phyloP scores from a whole-genome alignment of 108 stramenopile genomes.

The Halocafeteria seosinensis region DNA sequence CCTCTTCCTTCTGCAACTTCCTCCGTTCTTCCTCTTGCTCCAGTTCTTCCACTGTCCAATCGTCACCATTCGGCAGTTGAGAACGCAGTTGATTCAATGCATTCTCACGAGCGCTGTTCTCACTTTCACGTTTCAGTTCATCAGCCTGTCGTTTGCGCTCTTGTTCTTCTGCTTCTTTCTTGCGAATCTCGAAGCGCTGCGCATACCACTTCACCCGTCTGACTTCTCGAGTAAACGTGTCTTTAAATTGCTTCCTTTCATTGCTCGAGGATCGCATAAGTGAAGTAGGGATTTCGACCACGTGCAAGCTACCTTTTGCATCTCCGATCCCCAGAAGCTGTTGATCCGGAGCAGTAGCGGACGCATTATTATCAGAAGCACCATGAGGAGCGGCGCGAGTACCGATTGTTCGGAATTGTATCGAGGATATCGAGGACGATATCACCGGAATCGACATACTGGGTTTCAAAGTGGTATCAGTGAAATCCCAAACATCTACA shows the following conservation, averaged over 20 bases:
- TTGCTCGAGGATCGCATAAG: background rate
- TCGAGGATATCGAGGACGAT: background rate
- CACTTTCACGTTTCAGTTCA: no score
- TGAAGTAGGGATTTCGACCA: conserved; percentile 27
- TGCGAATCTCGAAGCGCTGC: background rate
- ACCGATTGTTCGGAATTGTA: background rate
- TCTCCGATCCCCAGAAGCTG: conserved; percentile 41
- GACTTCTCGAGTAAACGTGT: background rate
- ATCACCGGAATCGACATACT: background rate
- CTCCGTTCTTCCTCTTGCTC: no score
- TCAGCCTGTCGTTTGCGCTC: no score
- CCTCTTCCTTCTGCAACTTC: no score
- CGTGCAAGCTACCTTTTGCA: conserved; percentile 34
- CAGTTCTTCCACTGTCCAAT: no score
- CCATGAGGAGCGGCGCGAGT: background rate
- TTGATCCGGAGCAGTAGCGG: background rate
- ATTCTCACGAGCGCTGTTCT: no score
- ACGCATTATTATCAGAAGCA: background rate
- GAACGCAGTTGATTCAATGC: no score
- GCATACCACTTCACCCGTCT: background rate
- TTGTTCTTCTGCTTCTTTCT: background rate
- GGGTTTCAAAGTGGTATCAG: conserved; percentile 21
- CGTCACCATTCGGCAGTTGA: no score
- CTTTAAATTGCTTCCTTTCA: background rate
- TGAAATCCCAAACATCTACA: conserved; percentile 48